Evolutionary conservation across 1,284 basidiomycete species (phyloP), one percentile per base, ranked within the genome.

Genomic region (Cutaneotrichosporon sp.): DNA sequence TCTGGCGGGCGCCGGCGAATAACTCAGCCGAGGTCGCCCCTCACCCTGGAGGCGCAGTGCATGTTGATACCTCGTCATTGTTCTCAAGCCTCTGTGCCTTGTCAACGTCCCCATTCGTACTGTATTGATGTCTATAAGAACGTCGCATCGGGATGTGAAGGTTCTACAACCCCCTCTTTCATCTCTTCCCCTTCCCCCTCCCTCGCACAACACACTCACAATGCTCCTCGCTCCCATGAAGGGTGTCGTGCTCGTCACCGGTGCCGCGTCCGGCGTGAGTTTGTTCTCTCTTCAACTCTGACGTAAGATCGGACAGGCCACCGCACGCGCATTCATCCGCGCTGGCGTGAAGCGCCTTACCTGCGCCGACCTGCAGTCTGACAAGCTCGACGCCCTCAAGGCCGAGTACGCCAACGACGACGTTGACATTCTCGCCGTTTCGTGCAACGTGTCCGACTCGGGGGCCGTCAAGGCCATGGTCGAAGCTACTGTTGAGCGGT

Each of bases 241-340:
- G 46, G 69, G 69, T 38, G 70, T 71, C 31, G 68, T 66, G 4
- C 58, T 71, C 47, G 59, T 71, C 31, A 71, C 70, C 7, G 70
- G 70, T 18, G 70, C 56, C 11, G 68, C 65, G 10, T 69, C 68
- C 0, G 70, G 70, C 18, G 68, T 69, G 58, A 62, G 70, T 68
- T 14, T 5, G 8, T 9, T 8, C 40, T 11, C 6, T 16, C 11
- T 22, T 22, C 32, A 30, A 22, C 46, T 32, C 63, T 60, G 50
- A 64, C 53, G 0, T 11, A 60, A 67, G 66, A 68, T 68, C 51
- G 66, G 66, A 10, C 31, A 26, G 6, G 66, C 66, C 1, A 63
- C 58, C 2, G 63, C 56, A 5, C 56, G 59, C 38, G 55, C 61
- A 4, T 65, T 68, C 49, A 31, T 63, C 42, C n/a, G 40, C 36